Conservation (phyloP, 306 rosid genomes). For the Trichosanthes cucumerina region DNA sequence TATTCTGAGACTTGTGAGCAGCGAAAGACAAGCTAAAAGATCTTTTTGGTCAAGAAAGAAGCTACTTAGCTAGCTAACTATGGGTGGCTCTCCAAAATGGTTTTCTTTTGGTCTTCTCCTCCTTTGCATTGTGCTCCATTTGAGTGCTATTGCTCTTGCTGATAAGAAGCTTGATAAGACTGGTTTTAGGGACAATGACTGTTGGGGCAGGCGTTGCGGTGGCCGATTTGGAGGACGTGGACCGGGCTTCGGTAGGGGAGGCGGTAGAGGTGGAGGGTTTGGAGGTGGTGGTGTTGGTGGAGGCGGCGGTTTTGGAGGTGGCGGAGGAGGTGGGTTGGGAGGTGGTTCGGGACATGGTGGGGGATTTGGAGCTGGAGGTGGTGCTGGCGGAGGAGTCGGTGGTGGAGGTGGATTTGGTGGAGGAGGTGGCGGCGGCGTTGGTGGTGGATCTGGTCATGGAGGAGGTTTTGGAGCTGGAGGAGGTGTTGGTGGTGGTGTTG, state of each 20-base stretch:
- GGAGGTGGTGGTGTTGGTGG: constrained; percentile 21
- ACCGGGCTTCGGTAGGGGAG: constrained; percentile 17
- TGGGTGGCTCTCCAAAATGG: constrained; percentile 44
- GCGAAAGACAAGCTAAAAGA: neutral
- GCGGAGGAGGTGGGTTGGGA: constrained; percentile 13
- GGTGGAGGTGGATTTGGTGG: constrained; percentile 25
- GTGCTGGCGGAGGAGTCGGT: constrained; percentile 26
- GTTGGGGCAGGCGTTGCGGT: constrained; percentile 46
- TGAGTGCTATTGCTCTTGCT: constrained; percentile 35
- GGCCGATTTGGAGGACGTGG: constrained; percentile 41
- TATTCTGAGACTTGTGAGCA: neutral
- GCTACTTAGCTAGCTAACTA: neutral
- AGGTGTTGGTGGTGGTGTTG: constrained; percentile 23
- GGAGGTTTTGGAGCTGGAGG: constrained; percentile 32
- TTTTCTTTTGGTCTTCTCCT: constrained; percentile 23
- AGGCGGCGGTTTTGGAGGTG: constrained; percentile 20
- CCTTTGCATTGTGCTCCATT: constrained; percentile 42
- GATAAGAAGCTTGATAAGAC: constrained; percentile 38
- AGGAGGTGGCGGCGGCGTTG: constrained; percentile 24
- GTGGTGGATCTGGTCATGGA: constrained; percentile 20
- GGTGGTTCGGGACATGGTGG: constrained; percentile 30
- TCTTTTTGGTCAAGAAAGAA: neutral
- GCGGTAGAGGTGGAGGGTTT: constrained; percentile 24
- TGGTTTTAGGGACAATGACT: constrained; percentile 34
- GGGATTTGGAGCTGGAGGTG: constrained; percentile 27